These are phyloP conservation scores for Ascomycota sp. DNA, from an alignment of 2,329 filamentous ascomycete genomes.

Conservation along the genomic window DNA sequence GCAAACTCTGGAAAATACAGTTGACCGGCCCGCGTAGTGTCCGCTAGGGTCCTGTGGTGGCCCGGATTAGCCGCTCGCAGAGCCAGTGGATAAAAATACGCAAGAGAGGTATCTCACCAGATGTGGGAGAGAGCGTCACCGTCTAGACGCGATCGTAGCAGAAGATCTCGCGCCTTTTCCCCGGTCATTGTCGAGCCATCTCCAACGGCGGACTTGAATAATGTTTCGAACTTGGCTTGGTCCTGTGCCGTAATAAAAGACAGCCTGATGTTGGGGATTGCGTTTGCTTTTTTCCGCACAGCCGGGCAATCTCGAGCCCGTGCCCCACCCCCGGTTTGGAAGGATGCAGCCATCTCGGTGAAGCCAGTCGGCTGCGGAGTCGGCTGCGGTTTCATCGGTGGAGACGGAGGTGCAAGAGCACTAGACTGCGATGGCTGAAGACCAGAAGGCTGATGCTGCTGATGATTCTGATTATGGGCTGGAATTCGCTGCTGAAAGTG, in stretches of 20 bases:
- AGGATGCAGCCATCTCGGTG: constrained; percentile 45
- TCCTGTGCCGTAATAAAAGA: constrained; percentile 93
- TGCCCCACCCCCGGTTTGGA: constrained; percentile 29
- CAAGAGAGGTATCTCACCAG: constrained; percentile 36
- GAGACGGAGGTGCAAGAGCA: no score
- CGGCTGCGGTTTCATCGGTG: no score
- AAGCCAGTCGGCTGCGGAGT: constrained; percentile 48
- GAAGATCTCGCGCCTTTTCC: constrained; percentile 76
- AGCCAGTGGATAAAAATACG: not conserved
- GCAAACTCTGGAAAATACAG: constrained; percentile 96
- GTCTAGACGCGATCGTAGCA: constrained; percentile 72
- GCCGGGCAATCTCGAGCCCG: constrained; percentile 24
- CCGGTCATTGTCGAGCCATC: constrained; percentile 65
- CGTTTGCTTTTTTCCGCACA: constrained; percentile 38
- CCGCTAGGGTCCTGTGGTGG: constrained; percentile 54
- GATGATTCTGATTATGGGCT: constrained; percentile 23
- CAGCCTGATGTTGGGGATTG: constrained; percentile 82
- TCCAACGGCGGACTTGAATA: constrained; percentile 90
- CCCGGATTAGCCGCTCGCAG: constrained; percentile 5
- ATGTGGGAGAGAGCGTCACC: constrained; percentile 81
- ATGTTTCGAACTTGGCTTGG: constrained; percentile 88
- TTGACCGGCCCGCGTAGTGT: constrained; percentile 91
- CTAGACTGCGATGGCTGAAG: no score
- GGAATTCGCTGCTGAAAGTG: constrained; percentile 40
- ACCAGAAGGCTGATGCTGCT: not conserved